Base-by-base conservation (phyloP, 257 asterid species). In the Anisodus tanguticus region DNA sequence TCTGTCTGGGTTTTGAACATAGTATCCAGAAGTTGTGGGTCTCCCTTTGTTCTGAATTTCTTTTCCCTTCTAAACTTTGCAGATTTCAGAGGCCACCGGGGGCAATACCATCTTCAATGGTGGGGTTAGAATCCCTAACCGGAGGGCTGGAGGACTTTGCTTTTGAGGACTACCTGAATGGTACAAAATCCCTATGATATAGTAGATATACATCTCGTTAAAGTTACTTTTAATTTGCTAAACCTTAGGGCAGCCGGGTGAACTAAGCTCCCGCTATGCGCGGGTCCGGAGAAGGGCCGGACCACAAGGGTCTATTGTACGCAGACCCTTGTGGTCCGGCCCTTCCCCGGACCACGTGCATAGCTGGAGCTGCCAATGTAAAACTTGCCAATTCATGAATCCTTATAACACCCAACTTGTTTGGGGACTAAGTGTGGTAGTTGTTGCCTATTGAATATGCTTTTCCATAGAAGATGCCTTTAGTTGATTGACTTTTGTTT, bases 81-180 rank as follows among this genome's bases (percentile, higher is more conserved):
- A 94, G 98, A 86, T 94, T 96, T 89, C 98, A 94, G 77, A 91
- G 99, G 90, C 98, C 98, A 81, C 83, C 92, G 41, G 98, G 98
- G 80, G 91, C 91, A 66, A 92, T 94, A 85, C 90, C 98, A 74
- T 96, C 99, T 53, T 93, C 99, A n/a, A 90, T 89, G 85, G 83
- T 95, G 88, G 98, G 98, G n/a, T 84, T 91, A 77, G 98, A 95
- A 84, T 93, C 97, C 88, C 74, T 91, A 78, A 90, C 95, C 8
- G 98, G 98, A 83, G 86, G 86, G 69, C 74, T 95, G 90, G 98
- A 95, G 74, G 91, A 82, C 88, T 91, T 95, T 86, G 97, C 94
- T 55, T 92, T 93, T 80, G 97, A 92, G 83, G 97, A 95, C 86
- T 95, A 93, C 85, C 94, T 95, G 55, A 93, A 95, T 67, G 97